Evolutionary conservation across 2,329 filamentous ascomycete species (phyloP), one percentile per base, ranked within the genome.

Genomic region (Colletotrichum falcatum): DNA sequence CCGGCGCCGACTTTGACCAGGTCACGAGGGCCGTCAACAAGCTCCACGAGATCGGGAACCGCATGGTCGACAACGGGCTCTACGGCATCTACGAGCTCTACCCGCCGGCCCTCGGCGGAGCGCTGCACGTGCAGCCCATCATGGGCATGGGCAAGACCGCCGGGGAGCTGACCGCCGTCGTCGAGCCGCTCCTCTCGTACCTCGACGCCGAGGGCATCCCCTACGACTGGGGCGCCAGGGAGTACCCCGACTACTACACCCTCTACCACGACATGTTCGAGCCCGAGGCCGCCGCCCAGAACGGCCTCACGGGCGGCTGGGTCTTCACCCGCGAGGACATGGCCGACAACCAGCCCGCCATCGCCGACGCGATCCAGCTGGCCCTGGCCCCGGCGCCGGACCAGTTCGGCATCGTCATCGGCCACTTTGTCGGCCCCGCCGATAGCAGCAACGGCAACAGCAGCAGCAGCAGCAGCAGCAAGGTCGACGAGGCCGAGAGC

Each of bases 81-180:
- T 73, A 73, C 18, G 65, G 49, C 2, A 64, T 73, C 23, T 73
- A 73, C 49, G 70, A 72, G 12, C 44, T 73, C 5, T 72, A 72
- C n/a, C 70, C 70, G 1, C 53, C 70, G 0, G 35, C 42, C 1
- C 49, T 70, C 7, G 61, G 66, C 2, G 70, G 70, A 11, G 62
- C 70, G 12, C 56, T 73, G 12, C 72, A 73, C 56, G 62, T 72
- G n/a, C 72, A 73, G 28, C 72, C 72, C 12, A 73, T 73, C 60
- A 72, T 73, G 72, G 70, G 72, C 26, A 66, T 73, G 70, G 72
- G 72, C 62, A 72, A 62, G 70, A 73, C 72, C 0, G 70, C 59
- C 6, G 14, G n/a, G 8, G 37, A 73, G n/a, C 61, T 73, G 0
- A 51, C 51, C 18, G 49, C 59, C 9, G 49, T 70, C n/a, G 46